Evolutionary conservation across 768 basidiomycete genomes (phyloP).

Genomic region (Podaxis mareebaensis): DNA sequence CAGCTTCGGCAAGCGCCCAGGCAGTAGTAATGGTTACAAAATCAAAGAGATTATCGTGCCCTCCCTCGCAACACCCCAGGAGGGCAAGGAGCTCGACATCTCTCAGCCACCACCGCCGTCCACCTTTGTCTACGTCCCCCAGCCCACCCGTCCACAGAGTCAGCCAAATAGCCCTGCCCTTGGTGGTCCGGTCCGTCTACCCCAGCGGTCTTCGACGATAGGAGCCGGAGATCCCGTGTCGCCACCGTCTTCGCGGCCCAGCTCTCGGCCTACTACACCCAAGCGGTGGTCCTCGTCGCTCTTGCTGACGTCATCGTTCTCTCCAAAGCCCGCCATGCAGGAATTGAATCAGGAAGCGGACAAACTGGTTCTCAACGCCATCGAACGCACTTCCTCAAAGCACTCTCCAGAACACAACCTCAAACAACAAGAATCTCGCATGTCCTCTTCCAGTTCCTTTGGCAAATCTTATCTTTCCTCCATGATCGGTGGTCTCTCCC

Average conservation of each 20-base stretch:
- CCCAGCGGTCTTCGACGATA: background rate
- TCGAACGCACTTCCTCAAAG: constrained; percentile 45
- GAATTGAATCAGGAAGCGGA: constrained; percentile 48
- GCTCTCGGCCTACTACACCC: constrained; percentile 31
- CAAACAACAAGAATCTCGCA: constrained; percentile 29
- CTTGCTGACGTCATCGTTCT: constrained; percentile 29
- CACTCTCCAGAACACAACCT: constrained; percentile 23
- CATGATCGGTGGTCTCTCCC: constrained; percentile 69
- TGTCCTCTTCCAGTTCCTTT: constrained; percentile 38
- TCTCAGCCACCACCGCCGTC: constrained; percentile 16
- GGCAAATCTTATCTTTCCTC: constrained; percentile 57
- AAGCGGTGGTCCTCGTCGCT: constrained; percentile 34
- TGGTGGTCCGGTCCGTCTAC: background rate
- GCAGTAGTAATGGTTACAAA: constrained; percentile 9
- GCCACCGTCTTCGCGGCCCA: constrained; percentile 24
- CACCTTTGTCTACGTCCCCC: constrained; percentile 1
- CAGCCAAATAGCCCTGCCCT: background rate
- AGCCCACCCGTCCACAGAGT: background rate
- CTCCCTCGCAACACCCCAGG: constrained; percentile 27
- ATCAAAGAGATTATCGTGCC: constrained; percentile 22
- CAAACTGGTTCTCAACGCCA: constrained; percentile 46
- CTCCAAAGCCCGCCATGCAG: constrained; percentile 32
- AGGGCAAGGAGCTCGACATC: constrained; percentile 28
- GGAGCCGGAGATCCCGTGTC: constrained; percentile 1
- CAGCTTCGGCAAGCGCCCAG: constrained; percentile 18